Evolutionary conservation across 305 asterid genomes (phyloP), one percentile per base, ranked within the genome.

Genomic region (Fraxinus ornus): DNA sequence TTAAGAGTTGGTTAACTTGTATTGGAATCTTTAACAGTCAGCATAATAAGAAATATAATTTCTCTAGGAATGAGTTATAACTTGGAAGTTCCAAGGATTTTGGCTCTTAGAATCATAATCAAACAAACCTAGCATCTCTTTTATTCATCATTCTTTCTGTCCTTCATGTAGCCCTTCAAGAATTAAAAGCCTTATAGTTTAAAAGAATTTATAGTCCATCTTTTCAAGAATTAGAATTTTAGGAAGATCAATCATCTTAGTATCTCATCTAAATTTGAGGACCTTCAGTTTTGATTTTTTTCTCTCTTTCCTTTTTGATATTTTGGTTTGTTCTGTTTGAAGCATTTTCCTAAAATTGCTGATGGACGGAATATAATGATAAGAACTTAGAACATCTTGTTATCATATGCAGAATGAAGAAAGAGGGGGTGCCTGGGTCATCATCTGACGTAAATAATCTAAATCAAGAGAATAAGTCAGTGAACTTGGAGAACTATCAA

Each of bases 401-500:
- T 24, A 57, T 8, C 5, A 68, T 7, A 9, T 79, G 83, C 81
- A 84, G 81, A 71, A 75, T 76, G 80, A 78, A 55, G 44, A 70
- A 66, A 71, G 79, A 32, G 4, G 79, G 66, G 73, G 35, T 66
- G 28, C 32, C 26, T 19, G 21, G 78, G 21, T 47, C 75, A n/a
- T 19, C 79, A 4, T 44, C 77, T 28, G 49, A 47, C 36, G 1
- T 37, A 28, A 75, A 36, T 52, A 76, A 49, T 66, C 57, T 73
- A 30, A 64, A 33, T 41, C 86, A 74, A 33, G 79, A 73, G 60
- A 41, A 41, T 57, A 76, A 24, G 22, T 21, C 80, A 41, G 35
- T 37, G 47, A 37, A 13, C 47, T 62, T 83, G 80, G 83, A 36
- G 73, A 47, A 80, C 71, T 41, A 79, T 44, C 83, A 74, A 41